A percentile compares a stretch with the other conserved stretches of the same genome.
Evolutionary conservation across 2,329 filamentous ascomycete species (phyloP).

Genomic region (Colletotrichum sansevieriae): DNA sequence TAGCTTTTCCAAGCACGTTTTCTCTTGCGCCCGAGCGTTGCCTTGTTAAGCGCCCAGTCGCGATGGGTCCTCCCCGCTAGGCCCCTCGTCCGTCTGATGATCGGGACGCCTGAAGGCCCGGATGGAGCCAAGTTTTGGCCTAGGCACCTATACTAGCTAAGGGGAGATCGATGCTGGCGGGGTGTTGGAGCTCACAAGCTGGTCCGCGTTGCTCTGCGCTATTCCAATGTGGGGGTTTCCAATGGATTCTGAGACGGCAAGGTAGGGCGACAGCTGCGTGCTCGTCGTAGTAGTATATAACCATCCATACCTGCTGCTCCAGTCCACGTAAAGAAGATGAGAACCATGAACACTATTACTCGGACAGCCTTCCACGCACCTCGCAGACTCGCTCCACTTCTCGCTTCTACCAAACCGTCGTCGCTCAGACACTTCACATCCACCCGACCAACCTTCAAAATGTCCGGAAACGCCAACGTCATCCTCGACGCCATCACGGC

Average conservation of each 20-base stretch:
- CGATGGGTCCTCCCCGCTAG: background rate
- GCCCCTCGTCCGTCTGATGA: conserved; percentile 50
- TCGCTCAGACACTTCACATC: conserved; percentile 19
- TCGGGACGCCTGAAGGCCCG: conserved; percentile 22
- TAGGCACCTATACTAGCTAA: background rate
- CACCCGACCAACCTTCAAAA: conserved; percentile 36
- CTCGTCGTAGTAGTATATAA: conserved; percentile 27
- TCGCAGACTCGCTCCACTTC: conserved; percentile 24
- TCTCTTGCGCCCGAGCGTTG: background rate
- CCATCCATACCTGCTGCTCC: background rate
- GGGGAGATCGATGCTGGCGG: background rate
- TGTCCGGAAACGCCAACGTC: conserved; percentile 54
- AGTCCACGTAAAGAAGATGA: no score
- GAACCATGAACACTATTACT: conserved; percentile 22
- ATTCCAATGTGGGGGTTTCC: conserved; percentile 20
- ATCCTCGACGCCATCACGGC: conserved; percentile 75
- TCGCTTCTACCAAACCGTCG: conserved; percentile 12
- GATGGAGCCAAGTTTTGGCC: conserved; percentile 8
- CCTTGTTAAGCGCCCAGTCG: conserved; percentile 2
- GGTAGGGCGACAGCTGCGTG: conserved; percentile 8
- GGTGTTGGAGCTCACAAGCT: conserved; percentile 10
- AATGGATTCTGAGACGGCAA: conserved; percentile 33
- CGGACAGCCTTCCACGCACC: conserved; percentile 29
- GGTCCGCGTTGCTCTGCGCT: conserved; percentile 15
- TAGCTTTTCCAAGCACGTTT: background rate